phyloP scores from a whole-genome alignment of 768 basidiomycete species.

The Termitomyces sp. region DNA sequence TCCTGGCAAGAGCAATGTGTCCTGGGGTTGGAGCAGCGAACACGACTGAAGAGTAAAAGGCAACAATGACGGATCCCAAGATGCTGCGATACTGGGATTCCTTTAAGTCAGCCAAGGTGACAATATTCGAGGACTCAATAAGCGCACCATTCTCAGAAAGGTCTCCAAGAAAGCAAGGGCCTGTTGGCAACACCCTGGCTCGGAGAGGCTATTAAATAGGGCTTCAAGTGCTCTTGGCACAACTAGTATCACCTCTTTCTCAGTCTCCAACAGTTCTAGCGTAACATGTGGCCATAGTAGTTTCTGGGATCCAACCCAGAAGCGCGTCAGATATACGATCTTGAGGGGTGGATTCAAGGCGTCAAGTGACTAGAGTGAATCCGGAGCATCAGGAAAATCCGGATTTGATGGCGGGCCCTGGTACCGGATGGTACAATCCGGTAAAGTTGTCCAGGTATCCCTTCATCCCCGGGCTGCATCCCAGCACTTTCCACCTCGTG shows the following conservation, averaged over 20 bases:
- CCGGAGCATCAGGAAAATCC: too few species aligned
- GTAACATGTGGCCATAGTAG: background rate
- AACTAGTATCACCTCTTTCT: background rate
- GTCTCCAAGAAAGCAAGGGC: background rate
- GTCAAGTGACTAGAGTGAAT: background rate
- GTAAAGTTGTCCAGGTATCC: too few species aligned
- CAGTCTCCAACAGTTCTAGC: background rate
- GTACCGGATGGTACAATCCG: too few species aligned
- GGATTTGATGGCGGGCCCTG: too few species aligned
- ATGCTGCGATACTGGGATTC: background rate
- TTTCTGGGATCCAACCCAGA: background rate
- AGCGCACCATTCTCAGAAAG: slow-evolving; percentile 1
- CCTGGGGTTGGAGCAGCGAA: slow-evolving; percentile 14
- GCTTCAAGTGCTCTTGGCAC: background rate
- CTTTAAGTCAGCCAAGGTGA: background rate
- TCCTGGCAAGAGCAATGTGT: slow-evolving; percentile 17
- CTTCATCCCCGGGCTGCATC: too few species aligned
- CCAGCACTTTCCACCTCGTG: too few species aligned
- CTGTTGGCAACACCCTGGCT: background rate
- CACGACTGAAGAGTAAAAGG: slow-evolving; percentile 2
- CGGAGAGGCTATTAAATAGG: background rate
- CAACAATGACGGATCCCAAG: slow-evolving; percentile 9
- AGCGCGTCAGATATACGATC: background rate
- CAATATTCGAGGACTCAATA: background rate
- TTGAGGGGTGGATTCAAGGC: background rate